A percentile compares a stretch with the other conserved stretches of the same genome.
phyloP scores from a whole-genome alignment of 768 basidiomycete species.

The Mycena chlorophos region DNA sequence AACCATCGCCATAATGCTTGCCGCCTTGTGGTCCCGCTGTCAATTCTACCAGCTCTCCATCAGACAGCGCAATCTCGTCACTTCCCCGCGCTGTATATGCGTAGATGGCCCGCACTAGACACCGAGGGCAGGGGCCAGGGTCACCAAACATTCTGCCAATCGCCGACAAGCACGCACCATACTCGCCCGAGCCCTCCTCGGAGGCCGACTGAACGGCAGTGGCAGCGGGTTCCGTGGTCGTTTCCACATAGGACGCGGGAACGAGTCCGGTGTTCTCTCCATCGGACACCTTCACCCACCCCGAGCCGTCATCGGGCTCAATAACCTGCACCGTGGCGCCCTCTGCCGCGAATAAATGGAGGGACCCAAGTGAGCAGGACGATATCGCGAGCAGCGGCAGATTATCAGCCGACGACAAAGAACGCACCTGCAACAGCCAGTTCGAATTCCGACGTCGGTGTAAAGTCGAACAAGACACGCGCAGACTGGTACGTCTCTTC shows the following conservation, averaged over 20 bases:
- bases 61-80: constrained; percentile 65
- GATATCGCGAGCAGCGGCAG: background rate
- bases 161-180: constrained; percentile 43
- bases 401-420: background rate
- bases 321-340: constrained; percentile 63
- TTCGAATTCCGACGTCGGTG: constrained; percentile 76
- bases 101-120: constrained; percentile 77
- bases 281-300: constrained; percentile 79
- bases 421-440: constrained; percentile 62
- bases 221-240: constrained; percentile 30
- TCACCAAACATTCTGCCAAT: constrained; percentile 11
- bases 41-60: constrained; percentile 64
- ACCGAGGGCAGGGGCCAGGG: constrained; percentile 4
- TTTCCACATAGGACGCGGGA: constrained; percentile 73
- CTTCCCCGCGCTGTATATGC: constrained; percentile 71
- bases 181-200: constrained; percentile 42
- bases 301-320: constrained; percentile 83
- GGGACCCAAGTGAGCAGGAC: background rate
- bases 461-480: constrained; percentile 73
- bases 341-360: constrained; percentile 45
- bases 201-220: constrained; percentile 17
- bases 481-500: constrained; percentile 53
- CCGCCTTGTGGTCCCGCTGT: constrained; percentile 63
- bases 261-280: constrained; percentile 63
- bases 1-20: constrained; percentile 70